A percentile compares a stretch with the other conserved stretches of the same genome.
Evolutionary conservation across 192 early-diverging fungal genomes (phyloP).

Genomic region (Linderina pennispora): DNA sequence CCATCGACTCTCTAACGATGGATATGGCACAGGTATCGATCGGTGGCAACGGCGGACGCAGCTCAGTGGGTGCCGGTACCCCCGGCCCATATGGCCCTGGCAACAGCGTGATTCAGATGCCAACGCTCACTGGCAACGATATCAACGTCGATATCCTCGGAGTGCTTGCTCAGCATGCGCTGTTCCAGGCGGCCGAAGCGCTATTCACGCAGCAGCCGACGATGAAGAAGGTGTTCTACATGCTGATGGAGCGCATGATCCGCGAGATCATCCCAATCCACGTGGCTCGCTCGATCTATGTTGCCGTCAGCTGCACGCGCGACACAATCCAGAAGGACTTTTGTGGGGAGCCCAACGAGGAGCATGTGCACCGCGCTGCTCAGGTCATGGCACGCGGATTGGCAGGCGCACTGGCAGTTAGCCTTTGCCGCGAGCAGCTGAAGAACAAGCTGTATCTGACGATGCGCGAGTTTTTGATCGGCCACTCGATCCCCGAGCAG

Average conservation of each 20-base stretch:
- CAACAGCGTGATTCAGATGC: conserved; percentile 14
- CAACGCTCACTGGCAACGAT: conserved; percentile 26
- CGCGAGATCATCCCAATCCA: conserved; percentile 86
- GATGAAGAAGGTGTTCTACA: conserved; percentile 82
- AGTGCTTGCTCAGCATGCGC: conserved; percentile 40
- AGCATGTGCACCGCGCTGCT: conserved; percentile 88
- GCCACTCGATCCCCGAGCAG: conserved; percentile 34
- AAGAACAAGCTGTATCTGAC: conserved; percentile 67
- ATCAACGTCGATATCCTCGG: conserved; percentile 41
- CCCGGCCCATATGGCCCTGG: background rate
- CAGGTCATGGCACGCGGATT: conserved; percentile 94
- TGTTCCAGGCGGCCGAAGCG: conserved; percentile 74
- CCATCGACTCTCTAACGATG: conserved; percentile 11
- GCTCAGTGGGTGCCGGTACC: background rate
- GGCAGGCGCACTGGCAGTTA: conserved; percentile 80
- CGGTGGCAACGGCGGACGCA: conserved; percentile 5
- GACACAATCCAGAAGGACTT: conserved; percentile 96
- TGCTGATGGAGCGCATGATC: conserved; percentile 85
- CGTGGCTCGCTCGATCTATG: conserved; percentile 87
- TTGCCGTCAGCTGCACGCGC: conserved; percentile 86
- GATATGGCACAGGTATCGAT: conserved; percentile 27
- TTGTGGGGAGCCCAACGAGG: conserved; percentile 90
- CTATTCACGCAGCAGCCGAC: conserved; percentile 79
- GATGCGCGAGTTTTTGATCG: conserved; percentile 41
- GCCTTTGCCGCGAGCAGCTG: conserved; percentile 90